Evolutionary conservation across 176 grass and related monocot genomes (phyloP).

Genomic region (Neostapfia colusana): DNA sequence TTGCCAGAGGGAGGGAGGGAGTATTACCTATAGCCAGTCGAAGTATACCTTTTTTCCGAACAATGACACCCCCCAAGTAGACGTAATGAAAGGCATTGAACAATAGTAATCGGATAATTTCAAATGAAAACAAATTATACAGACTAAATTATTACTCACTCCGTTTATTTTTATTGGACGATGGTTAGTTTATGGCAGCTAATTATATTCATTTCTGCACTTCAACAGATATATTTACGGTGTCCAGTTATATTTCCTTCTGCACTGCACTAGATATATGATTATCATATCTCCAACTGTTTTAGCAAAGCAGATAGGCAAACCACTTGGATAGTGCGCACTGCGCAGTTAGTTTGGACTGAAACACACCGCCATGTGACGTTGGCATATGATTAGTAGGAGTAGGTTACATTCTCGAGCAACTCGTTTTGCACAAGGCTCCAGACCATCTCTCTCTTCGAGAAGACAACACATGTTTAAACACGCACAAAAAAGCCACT

Average conservation of each 20-base stretch:
- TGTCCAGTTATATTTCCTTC: not conserved
- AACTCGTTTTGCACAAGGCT: slow-evolving; percentile 47
- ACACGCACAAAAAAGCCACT: not conserved
- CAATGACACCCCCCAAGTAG: no score
- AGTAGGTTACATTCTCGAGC: not conserved
- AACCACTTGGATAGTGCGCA: slow-evolving; percentile 25
- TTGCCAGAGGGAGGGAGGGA: no score
- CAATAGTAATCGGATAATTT: no score
- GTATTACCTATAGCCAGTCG: no score
- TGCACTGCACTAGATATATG: slow-evolving; percentile 3
- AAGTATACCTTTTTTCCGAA: no score
- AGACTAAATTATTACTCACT: no score
- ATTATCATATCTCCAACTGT: not conserved
- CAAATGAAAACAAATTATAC: no score
- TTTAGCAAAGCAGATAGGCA: slow-evolving; percentile 25
- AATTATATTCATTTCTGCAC: no score
- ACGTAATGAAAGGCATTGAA: no score
- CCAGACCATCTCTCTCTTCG: not conserved
- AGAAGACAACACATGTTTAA: slow-evolving; percentile 9
- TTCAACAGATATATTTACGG: no score
- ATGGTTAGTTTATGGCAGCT: no score
- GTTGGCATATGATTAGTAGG: slow-evolving; percentile 25
- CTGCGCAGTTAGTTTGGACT: slow-evolving; percentile 10
- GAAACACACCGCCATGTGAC: slow-evolving; percentile 11
- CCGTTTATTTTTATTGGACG: no score